Evolutionary conservation across 495 filamentous ascomycete genomes (phyloP).

Genomic region (Rhypophila decipiens): DNA sequence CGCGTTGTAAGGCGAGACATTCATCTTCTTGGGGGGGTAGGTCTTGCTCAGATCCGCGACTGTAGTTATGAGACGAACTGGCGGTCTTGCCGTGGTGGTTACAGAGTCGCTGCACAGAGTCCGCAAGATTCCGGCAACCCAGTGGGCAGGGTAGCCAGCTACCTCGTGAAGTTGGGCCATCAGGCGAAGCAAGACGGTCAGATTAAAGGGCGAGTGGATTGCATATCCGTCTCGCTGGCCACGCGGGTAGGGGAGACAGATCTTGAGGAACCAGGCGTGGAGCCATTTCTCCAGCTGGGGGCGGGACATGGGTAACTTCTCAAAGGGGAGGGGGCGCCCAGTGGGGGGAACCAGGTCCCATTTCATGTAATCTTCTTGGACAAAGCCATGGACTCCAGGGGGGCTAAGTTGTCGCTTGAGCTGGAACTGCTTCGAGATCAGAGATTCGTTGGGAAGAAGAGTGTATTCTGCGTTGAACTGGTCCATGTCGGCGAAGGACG

Average conservation of each 20-base stretch:
- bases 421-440: conserved; percentile 16
- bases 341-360: conserved; percentile 17
- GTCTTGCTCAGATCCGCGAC: conserved; percentile 8
- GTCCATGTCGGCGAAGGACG: conserved; percentile 4
- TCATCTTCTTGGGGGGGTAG: conserved; percentile 13
- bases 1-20: conserved; percentile 19
- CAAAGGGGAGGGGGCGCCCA: background rate
- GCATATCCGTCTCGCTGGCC: background rate
- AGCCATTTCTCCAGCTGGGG: conserved; percentile 24
- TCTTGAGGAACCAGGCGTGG: conserved; percentile 27
- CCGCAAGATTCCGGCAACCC: conserved; percentile 22
- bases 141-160: conserved; percentile 34
- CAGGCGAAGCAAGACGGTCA: conserved; percentile 24
- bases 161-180: conserved; percentile 19
- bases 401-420: conserved; percentile 1
- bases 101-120: conserved; percentile 18
- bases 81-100: conserved; percentile 23
- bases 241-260: conserved; percentile 21
- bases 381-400: no score
- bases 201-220: conserved; percentile 24
- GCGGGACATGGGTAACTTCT: conserved; percentile 17
- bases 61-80: conserved; percentile 7
- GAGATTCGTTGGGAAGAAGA: conserved; percentile 11
- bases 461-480: conserved; percentile 25
- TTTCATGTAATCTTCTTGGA: conserved; percentile 6